phyloP scores from a whole-genome alignment of 768 basidiomycete species.

The Dictyophora rubrovolvata region DNA sequence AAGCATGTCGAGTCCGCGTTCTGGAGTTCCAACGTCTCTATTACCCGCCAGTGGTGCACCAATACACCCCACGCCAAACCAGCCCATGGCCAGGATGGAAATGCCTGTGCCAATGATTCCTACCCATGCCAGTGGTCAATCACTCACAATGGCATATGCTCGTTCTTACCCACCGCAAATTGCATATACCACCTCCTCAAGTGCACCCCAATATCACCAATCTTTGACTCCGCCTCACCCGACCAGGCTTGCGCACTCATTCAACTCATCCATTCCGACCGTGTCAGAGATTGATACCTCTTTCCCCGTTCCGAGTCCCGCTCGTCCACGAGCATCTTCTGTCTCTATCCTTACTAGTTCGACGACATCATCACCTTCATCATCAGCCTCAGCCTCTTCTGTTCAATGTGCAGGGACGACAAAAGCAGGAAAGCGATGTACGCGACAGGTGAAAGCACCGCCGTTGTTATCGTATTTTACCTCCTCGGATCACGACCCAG shows the following conservation, averaged over 20 bases:
- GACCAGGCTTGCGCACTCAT: conserved; percentile 20
- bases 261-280: background rate
- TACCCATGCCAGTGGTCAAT: conserved; percentile 14
- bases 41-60: background rate
- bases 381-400: conserved; percentile 14
- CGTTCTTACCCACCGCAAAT: conserved; percentile 3
- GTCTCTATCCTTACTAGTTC: background rate
- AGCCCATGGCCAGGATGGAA: conserved; percentile 5
- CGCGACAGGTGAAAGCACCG: conserved; percentile 41
- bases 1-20: conserved; percentile 30
- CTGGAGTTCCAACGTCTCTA: background rate
- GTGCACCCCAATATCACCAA: conserved; percentile 13
- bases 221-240: conserved; percentile 21
- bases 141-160: conserved; percentile 30
- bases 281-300: background rate
- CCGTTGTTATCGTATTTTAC: conserved; percentile 19
- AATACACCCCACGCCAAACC: conserved; percentile 1
- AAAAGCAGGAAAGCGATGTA: conserved; percentile 53
- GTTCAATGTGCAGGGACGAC: conserved; percentile 56
- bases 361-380: conserved; percentile 14
- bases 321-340: background rate
- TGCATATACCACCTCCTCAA: conserved; percentile 5
- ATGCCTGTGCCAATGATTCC: conserved; percentile 25
- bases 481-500: conserved; percentile 24
- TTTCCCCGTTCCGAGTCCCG: conserved; percentile 4